phyloP scores from a whole-genome alignment of 257 asterid genomes.

The Henckelia pumila region DNA sequence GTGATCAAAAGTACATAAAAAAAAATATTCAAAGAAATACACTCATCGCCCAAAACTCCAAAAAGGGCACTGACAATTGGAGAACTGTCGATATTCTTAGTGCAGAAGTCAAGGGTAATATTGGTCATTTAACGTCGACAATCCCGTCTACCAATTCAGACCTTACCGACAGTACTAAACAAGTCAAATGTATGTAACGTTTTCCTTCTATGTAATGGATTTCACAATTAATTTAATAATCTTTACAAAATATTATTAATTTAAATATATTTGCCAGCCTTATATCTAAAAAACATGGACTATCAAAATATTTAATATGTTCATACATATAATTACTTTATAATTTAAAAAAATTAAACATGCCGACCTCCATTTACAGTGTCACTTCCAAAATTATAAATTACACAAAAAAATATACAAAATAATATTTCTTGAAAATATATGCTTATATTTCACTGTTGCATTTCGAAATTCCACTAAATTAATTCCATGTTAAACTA shows the following conservation, averaged over 20 bases:
- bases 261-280: neutral
- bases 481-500: slow-evolving; percentile 3
- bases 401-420: too few species aligned
- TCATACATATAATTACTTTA: too few species aligned
- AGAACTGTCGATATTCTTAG: slow-evolving; percentile 16
- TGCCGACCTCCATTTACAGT: too few species aligned
- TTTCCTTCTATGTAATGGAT: slow-evolving; percentile 29
- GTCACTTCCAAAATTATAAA: too few species aligned
- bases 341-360: too few species aligned
- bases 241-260: neutral
- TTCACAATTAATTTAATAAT: slow-evolving; percentile 22
- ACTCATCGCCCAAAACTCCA: slow-evolving; percentile 25
- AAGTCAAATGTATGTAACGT: slow-evolving; percentile 37
- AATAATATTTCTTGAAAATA: too few species aligned
- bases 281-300: too few species aligned
- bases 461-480: neutral
- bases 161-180: slow-evolving; percentile 49
- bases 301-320: too few species aligned
- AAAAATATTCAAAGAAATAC: slow-evolving; percentile 29
- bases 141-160: slow-evolving; percentile 57
- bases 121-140: slow-evolving; percentile 42
- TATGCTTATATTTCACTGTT: too few species aligned
- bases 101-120: slow-evolving; percentile 28
- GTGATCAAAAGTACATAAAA: slow-evolving; percentile 35
- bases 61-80: slow-evolving; percentile 23